phyloP scores from a whole-genome alignment of 352 stramenopile genomes.

The Aphanomyces cochlioides region DNA sequence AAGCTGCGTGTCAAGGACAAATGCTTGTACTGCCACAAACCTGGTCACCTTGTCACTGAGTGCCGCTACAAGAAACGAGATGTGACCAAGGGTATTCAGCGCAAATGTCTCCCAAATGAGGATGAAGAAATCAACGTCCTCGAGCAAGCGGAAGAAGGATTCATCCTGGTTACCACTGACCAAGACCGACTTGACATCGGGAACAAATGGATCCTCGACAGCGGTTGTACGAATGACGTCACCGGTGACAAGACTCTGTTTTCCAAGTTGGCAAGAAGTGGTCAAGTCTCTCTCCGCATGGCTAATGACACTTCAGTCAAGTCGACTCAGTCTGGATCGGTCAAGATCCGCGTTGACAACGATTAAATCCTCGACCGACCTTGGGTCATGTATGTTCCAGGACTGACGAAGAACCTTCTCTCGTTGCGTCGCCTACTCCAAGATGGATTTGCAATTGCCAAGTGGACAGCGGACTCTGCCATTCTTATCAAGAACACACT shows the following conservation, averaged over 20 bases:
- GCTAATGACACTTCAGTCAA: neutral
- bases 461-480: neutral
- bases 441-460: neutral
- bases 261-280: neutral
- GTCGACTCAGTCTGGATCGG: neutral
- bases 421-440: neutral
- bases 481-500: neutral
- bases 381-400: neutral
- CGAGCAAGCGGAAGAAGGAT: constrained; percentile 1
- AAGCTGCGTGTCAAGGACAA: constrained; percentile 9
- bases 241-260: constrained; percentile 7
- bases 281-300: neutral
- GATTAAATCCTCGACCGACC: neutral
- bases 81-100: constrained; percentile 1
- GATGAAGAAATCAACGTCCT: constrained; percentile 8
- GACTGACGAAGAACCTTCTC: neutral
- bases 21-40: constrained; percentile 7
- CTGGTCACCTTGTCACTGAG: neutral
- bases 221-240: neutral
- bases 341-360: neutral
- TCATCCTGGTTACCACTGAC: constrained; percentile 10
- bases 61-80: constrained; percentile 15
- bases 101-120: neutral
- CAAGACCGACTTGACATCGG: neutral
- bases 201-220: constrained; percentile 6